These are phyloP conservation scores for Recurvomyces mirabilis DNA, from an alignment of 495 filamentous ascomycete species.

Conservation along the genomic window DNA sequence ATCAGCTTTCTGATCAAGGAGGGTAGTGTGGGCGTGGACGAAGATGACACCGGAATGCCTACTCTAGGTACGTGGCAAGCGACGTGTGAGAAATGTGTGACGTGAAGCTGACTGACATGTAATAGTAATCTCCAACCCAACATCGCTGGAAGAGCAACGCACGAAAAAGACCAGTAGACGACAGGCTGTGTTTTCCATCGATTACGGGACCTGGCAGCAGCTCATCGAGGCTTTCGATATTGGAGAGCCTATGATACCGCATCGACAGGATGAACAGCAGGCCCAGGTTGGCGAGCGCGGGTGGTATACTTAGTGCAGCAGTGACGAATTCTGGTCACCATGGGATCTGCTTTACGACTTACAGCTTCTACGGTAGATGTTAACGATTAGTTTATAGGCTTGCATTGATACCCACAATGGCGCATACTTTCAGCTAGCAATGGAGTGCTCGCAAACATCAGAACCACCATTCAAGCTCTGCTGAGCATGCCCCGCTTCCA, in stretches of 20 bases:
- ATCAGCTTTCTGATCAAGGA: conserved; percentile 88
- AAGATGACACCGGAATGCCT: conserved; percentile 55
- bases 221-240: conserved; percentile 65
- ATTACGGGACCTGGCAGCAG: conserved; percentile 70
- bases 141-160: conserved; percentile 37
- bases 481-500: no score
- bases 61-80: conserved; percentile 51
- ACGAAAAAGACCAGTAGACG: conserved; percentile 44
- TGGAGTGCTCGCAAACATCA: no score
- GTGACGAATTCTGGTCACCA: no score
- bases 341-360: no score
- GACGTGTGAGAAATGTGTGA: background rate
- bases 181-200: conserved; percentile 75
- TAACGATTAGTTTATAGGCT: no score
- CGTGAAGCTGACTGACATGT: background rate
- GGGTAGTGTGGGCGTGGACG: conserved; percentile 54
- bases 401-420: no score
- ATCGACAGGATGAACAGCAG: conserved; percentile 51
- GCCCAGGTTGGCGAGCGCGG: conserved; percentile 47
- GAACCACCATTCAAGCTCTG: no score
- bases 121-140: conserved; percentile 3
- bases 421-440: no score
- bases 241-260: conserved; percentile 67
- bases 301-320: conserved; percentile 63
- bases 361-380: no score